Base-by-base conservation (phyloP, 177 flowering plant genomes). In the Tripterygium wilfordii region DNA sequence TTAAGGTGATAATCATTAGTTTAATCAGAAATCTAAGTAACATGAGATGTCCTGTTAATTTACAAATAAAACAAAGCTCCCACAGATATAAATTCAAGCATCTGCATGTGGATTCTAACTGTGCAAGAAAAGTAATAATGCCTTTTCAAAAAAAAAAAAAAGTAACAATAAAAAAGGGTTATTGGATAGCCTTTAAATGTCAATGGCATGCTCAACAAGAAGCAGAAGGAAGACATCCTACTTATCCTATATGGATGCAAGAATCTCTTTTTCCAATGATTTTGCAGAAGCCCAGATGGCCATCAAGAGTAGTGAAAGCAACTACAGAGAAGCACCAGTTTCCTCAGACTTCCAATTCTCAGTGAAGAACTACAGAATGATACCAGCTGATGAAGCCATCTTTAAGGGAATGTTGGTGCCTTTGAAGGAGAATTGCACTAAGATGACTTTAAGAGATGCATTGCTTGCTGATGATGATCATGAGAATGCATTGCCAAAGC, bases 261-360 rank as follows among this genome's bases (percentile, higher is more conserved):
- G 97, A 58, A 86, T 89, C 64, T 89, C 95, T 35, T 89, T 89
- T 70, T 89, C 97, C 20, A 78, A 65, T 64, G 95, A 80, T 51
- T 83, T 89, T 54, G 79, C 54, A 8, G 88, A 77, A 20, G 20
- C 71, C 37, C 73, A 76, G 20, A 68, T 66, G 22, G 51, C 67
- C 15, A 49, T 58, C 43, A 56, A 63, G 48, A 66, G 49, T n/a
- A n/a, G n/a, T 15, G 78, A 75, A 28, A 56, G 51, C 42, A 57
- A 51, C 56, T 68, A 70, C 31, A 75, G 61, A 58, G 67, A 71
- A 43, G 68, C 88, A 1, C 77, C 97, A 0, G 80, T 61, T 3
- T 77, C 92, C 0, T 69, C 94, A 1, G 90, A 86, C 51, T 86
- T 89, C 42, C 90, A 78, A 48, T 89, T 89, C 67, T 70, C 82